Conservation (phyloP, 192 early-diverging fungal species). For the Fimicolochytrium jonesii region DNA sequence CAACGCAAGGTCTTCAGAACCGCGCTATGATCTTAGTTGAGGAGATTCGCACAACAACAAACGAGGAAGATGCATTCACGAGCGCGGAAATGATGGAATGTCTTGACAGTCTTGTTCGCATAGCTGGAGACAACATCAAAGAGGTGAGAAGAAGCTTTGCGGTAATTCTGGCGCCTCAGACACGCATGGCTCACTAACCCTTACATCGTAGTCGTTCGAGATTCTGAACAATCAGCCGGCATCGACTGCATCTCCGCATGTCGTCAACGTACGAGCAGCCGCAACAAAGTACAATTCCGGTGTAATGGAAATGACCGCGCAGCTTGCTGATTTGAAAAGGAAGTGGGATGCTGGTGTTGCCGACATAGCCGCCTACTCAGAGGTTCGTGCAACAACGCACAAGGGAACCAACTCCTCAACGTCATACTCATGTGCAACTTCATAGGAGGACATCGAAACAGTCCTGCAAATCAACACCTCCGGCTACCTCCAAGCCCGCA, state of each 20-base stretch:
- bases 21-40: conserved; percentile 3
- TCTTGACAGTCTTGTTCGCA: background rate
- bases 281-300: conserved; percentile 3
- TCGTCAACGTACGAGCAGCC: background rate
- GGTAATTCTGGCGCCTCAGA: background rate
- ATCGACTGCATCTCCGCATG: background rate
- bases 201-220: conserved; percentile 4
- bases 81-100: conserved; percentile 3
- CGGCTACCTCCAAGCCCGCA: no score
- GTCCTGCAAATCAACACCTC: no score
- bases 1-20: background rate
- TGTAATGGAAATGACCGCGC: background rate
- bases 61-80: conserved; percentile 13
- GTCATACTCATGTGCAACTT: no score
- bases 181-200: background rate
- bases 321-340: conserved; percentile 2
- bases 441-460: conserved; percentile 8
- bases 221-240: conserved; percentile 7
- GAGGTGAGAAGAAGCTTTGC: background rate
- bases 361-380: conserved; percentile 11
- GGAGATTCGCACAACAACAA: background rate
- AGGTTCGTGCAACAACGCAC: conserved; percentile 3
- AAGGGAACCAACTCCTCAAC: no score
- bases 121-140: conserved; percentile 4
- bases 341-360: conserved; percentile 16